phyloP scores from a whole-genome alignment of 352 stramenopile genomes.

The Saprolegnia parasitica region DNA sequence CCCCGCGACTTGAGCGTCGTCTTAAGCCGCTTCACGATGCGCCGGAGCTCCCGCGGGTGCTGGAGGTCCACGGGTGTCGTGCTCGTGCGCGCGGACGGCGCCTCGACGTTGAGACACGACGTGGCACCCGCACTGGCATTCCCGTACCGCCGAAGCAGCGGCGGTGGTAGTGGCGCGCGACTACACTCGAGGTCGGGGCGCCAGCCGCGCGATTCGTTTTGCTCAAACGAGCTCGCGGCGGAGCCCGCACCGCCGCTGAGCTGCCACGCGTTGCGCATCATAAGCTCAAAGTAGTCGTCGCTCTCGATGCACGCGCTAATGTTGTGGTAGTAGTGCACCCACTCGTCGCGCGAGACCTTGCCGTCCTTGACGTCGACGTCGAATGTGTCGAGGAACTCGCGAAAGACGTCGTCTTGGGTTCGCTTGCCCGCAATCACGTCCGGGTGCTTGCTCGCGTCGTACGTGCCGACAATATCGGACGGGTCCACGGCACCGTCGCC shows the following conservation, averaged over 20 bases:
- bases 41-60: slow-evolving; percentile 34
- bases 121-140: slow-evolving; percentile 10
- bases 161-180: background rate
- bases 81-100: background rate
- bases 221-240: slow-evolving; percentile 32
- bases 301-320: slow-evolving; percentile 37
- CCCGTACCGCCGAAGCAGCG: slow-evolving; percentile 10
- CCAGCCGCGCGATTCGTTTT: background rate
- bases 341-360: slow-evolving; percentile 37
- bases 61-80: slow-evolving; percentile 22
- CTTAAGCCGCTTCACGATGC: slow-evolving; percentile 27
- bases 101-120: slow-evolving; percentile 24
- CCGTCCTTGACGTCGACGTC: slow-evolving; percentile 36
- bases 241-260: slow-evolving; percentile 37
- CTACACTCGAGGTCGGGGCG: background rate
- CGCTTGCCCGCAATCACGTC: slow-evolving; percentile 35
- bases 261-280: slow-evolving; percentile 39
- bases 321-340: slow-evolving; percentile 54
- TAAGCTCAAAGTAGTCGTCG: slow-evolving; percentile 45
- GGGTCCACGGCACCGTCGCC: slow-evolving; percentile 31
- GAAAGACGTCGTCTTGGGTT: slow-evolving; percentile 32
- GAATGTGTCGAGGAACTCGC: slow-evolving; percentile 41
- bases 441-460: slow-evolving; percentile 37
- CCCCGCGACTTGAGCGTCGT: slow-evolving; percentile 25
- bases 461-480: slow-evolving; percentile 33